Base-by-base conservation (phyloP, 306 rosid genomes). In the Morella rubra region DNA sequence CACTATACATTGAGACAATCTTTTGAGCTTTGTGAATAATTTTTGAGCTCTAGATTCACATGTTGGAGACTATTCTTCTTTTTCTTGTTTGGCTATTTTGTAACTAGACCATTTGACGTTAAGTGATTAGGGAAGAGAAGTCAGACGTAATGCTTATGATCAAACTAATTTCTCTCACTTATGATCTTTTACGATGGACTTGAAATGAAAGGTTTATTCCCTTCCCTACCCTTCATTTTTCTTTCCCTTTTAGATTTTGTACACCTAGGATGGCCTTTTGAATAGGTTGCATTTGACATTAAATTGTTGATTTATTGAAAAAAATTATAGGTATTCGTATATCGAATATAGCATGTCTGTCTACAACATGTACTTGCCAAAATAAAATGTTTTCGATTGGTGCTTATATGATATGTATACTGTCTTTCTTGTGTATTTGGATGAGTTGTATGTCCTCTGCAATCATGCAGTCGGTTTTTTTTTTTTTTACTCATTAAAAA, bases 1-100 rank as follows among this genome's bases (percentile, higher is more conserved):
- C 15, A 51, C 67, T 78, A 59, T 86, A 86, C 60, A 74, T 51
- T 24, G 45, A 79, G 46, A 32, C 74, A 32, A 54, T 68, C 71
- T 72, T 61, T 53, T 44, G 44, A 47, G 61, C 59, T 80, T 51
- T 60, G 19, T 19, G 37, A 3, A 19, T 65, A 50, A 8, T 69
- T 69, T 42, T 19, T 9, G 61, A 73, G 44, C 58, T 13, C 51
- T 27, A 53, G n/a, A 24, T 16, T 49, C 41, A 7, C 37, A 24
- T 46, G 55, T 9, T 37, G 45, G 69, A 61, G 42, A 42, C 44
- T 76, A 1, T 54, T 22, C 64, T 60, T 49, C 45, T 75, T 5
- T n/a, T 32, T n/a, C n/a, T 68, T 50, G 37, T 6, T 4, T 37
- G 50, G 9, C 64, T 46, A 47, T 65, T 58, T 32, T 3, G 32